Evolutionary conservation across 1,284 basidiomycete genomes (phyloP).

Genomic region (Ganoderma meredithae): DNA sequence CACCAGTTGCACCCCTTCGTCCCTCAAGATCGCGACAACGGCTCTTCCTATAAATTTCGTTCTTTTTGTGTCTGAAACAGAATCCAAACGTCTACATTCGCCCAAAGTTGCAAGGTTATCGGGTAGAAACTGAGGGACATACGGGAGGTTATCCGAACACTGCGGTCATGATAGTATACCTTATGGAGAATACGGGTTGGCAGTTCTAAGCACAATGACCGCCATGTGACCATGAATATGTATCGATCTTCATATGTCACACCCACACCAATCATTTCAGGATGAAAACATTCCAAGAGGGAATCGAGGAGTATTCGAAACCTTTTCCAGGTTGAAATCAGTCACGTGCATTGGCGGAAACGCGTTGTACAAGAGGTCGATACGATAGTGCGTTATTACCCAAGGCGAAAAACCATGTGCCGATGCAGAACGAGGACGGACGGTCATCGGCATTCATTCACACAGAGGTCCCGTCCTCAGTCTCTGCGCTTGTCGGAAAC

Average conservation of each 20-base stretch:
- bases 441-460: background rate
- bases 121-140: too few relatives aligned
- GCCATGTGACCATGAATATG: background rate
- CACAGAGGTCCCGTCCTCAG: conserved; percentile 28
- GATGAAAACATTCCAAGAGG: background rate
- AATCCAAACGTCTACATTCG: too few relatives aligned
- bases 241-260: too few relatives aligned
- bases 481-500: conserved; percentile 57
- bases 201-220: too few relatives aligned
- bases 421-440: background rate
- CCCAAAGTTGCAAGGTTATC: too few relatives aligned
- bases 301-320: background rate
- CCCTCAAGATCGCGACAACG: too few relatives aligned
- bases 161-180: too few relatives aligned
- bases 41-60: too few relatives aligned
- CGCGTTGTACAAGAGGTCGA: background rate
- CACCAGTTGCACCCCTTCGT: too few relatives aligned
- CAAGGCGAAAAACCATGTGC: background rate
- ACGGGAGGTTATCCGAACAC: too few relatives aligned
- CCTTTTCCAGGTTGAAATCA: background rate
- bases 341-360: background rate
- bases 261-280: background rate
- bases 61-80: too few relatives aligned
- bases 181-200: too few relatives aligned
- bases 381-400: background rate